These are phyloP conservation scores for Rauvolfia tetraphylla DNA, from an alignment of 257 asterid genomes.

Conservation along the genomic window DNA sequence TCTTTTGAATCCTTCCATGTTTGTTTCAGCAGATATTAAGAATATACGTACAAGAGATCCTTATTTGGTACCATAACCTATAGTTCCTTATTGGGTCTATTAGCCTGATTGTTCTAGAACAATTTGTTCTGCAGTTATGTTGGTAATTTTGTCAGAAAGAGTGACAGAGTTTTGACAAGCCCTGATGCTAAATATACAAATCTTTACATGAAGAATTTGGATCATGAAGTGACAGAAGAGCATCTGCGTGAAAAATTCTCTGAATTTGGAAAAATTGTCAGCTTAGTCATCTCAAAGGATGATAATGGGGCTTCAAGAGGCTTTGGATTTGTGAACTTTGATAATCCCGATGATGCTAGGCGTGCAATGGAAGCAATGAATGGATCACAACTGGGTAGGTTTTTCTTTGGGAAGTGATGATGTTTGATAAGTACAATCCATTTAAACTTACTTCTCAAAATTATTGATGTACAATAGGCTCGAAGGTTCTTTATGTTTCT, in stretches of 20 bases:
- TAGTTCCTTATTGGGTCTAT: not conserved
- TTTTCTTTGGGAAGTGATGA: constrained; percentile 14
- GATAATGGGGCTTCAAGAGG: constrained; percentile 45
- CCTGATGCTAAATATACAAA: constrained; percentile 41
- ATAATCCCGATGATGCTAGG: constrained; percentile 48
- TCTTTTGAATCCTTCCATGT: not conserved
- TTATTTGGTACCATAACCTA: not conserved
- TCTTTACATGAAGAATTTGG: constrained; percentile 50
- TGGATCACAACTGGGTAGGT: constrained; percentile 63
- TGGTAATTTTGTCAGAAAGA: constrained; percentile 43
- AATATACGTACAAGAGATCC: not conserved
- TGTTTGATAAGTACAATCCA: not conserved
- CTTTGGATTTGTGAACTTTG: constrained; percentile 57
- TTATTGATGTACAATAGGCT: constrained; percentile 38
- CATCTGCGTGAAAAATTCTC: constrained; percentile 41
- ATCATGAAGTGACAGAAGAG: constrained; percentile 38
- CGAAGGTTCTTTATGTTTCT: constrained; percentile 68
- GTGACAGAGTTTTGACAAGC: constrained; percentile 33
- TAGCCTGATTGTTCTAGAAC: not conserved
- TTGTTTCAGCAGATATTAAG: not conserved
- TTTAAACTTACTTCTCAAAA: constrained; percentile 11
- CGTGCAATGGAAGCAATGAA: constrained; percentile 44
- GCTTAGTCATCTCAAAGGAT: constrained; percentile 44
- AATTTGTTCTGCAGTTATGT: constrained; percentile 42
- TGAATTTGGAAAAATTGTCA: constrained; percentile 44